A percentile compares a stretch with the other conserved stretches of the same genome.
These are phyloP conservation scores for Phytophthora sp. DNA, from an alignment of 352 stramenopile species.

Conservation along the genomic window DNA sequence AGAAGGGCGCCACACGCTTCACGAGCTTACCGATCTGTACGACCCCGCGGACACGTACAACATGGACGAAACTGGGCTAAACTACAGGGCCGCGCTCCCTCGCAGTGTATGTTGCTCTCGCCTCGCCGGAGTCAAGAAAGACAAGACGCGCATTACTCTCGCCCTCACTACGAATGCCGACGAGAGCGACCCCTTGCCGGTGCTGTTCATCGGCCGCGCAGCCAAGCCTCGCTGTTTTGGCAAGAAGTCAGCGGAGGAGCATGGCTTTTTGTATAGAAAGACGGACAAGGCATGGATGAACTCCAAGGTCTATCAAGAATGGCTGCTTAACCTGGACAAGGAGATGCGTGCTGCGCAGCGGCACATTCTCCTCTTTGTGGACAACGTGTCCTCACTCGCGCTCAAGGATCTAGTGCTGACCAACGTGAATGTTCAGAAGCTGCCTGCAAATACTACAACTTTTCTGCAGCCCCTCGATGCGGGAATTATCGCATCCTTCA, in stretches of 20 bases:
- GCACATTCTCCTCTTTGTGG: background rate
- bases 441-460: background rate
- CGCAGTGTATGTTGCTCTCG: background rate
- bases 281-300: slow-evolving; percentile 2
- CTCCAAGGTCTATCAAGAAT: background rate
- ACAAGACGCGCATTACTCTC: slow-evolving; percentile 4
- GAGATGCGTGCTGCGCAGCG: background rate
- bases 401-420: background rate
- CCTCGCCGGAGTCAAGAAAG: background rate
- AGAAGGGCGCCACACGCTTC: background rate
- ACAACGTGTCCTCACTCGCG: background rate
- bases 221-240: slow-evolving; percentile 1
- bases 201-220: slow-evolving; percentile 2
- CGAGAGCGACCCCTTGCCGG: background rate
- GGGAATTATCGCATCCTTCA: background rate
- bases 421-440: background rate
- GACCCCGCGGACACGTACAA: background rate
- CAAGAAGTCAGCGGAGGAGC: background rate
- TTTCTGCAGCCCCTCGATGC: background rate
- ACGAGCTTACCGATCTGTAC: background rate
- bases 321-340: background rate
- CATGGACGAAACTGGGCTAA: background rate
- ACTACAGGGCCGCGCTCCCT: background rate
- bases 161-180: slow-evolving; percentile 2
- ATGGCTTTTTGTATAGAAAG: background rate